A percentile compares a stretch with the other conserved stretches of the same genome.
phyloP scores from a whole-genome alignment of 192 early-diverging fungal genomes.

The Spinellus fusiger region DNA sequence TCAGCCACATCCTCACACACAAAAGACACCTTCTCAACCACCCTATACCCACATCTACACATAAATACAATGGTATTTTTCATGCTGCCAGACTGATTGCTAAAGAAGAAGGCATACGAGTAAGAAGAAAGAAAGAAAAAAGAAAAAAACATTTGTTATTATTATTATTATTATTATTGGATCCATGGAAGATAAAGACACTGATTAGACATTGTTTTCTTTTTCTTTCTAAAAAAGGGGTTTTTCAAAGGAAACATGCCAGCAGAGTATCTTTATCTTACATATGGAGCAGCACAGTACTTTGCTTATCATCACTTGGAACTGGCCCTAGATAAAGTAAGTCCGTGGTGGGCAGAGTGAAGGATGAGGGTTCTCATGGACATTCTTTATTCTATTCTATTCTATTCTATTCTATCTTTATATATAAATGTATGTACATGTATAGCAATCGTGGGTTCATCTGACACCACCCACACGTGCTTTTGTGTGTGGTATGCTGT shows the following conservation, averaged over 20 bases:
- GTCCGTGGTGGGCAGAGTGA: too few species aligned
- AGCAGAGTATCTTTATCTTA: slow-evolving; percentile 86
- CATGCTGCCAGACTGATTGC: slow-evolving; percentile 63
- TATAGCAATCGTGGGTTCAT: not conserved
- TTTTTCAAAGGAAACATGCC: slow-evolving; percentile 92
- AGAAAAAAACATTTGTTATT: too few species aligned
- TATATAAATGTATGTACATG: too few species aligned
- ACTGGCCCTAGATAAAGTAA: slow-evolving; percentile 26
- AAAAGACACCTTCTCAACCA: too few species aligned
- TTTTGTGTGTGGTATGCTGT: slow-evolving; percentile 69
- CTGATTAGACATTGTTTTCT: not conserved
- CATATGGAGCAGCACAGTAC: slow-evolving; percentile 87
- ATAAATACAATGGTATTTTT: slow-evolving; percentile 59
- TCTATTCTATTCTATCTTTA: too few species aligned
- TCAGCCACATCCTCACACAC: slow-evolving; percentile 18
- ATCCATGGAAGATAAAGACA: not conserved
- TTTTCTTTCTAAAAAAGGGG: slow-evolving; percentile 43
- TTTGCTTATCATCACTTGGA: slow-evolving; percentile 60
- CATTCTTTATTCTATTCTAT: too few species aligned
- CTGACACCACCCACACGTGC: slow-evolving; percentile 35
- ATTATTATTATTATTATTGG: not conserved
- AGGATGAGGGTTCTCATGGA: too few species aligned
- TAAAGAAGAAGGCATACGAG: slow-evolving; percentile 72
- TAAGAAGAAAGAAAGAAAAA: too few species aligned
- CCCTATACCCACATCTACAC: slow-evolving; percentile 4